Evolutionary conservation across 192 early-diverging fungal genomes (phyloP), one percentile per base, ranked within the genome.

Genomic region (Umbelopsis sp.): DNA sequence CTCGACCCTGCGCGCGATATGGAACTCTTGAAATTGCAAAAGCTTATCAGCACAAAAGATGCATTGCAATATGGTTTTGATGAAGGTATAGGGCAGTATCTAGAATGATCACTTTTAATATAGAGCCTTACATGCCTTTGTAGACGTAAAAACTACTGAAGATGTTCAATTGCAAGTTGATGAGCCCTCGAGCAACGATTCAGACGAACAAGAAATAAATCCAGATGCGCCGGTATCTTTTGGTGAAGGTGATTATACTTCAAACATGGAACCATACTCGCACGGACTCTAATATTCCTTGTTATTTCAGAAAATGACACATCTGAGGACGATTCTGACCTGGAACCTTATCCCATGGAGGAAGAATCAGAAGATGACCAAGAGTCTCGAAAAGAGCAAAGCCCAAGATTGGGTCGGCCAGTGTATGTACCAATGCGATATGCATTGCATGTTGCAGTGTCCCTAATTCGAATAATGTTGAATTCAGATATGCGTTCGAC

Each of bases 271-370:
- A 2, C 3, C 6, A 4, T 33, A 27, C 15, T 6, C 33, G 18
- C 27, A 35, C 2, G 3, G 30, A n/a, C 13, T 12, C 13, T 61
- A 33, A 33, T 27, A 6, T 27, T 10, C 10, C 4, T 61, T 27
- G 2, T 11, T 12, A 13, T 13, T 4, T 18, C 13, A 61, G 55
- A 61, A 16, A 30, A 61, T 8, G 55, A 61, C 71, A 87, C 33
- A 80, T 88, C 41, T 72, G 69, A 71, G 11, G 65, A 66, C 1
- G 74, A 76, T 44, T 76, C 74, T 47, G 74, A 76, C 15, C 53
- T 70, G 12, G 74, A 76, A 35, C 67, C 67, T 9, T 69, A 69
- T 50, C 48, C 67, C 11, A 69, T 69, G 67, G 37, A 25, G 7
- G 13, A 69, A 30, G 67, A 69, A 30, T 50, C 67, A 20, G 65